Percentiles rank a stretch among this genome's conserved stretches.
Conservation (phyloP, 495 filamentous ascomycete species). For the Acidiella bohemica region DNA sequence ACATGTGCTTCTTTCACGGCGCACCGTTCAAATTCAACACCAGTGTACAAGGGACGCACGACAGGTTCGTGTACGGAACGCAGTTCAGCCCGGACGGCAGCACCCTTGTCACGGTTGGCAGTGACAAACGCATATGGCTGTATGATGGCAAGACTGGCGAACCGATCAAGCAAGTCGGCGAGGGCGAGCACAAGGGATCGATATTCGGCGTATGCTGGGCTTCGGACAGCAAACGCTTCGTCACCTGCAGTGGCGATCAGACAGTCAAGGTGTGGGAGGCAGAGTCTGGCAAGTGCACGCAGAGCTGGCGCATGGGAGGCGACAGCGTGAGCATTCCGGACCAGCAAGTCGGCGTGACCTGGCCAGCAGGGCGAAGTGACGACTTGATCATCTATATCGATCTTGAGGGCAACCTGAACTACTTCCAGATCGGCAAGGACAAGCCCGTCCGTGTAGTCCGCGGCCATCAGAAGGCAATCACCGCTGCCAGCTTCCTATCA, state of each 20-base stretch:
- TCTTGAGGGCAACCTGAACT: slow-evolving; percentile 80
- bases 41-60: slow-evolving; percentile 62
- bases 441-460: slow-evolving; percentile 59
- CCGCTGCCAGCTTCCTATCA: slow-evolving; percentile 45
- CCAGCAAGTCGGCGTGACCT: slow-evolving; percentile 90
- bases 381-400: slow-evolving; percentile 79
- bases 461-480: slow-evolving; percentile 91
- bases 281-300: slow-evolving; percentile 57
- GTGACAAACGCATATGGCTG: slow-evolving; percentile 76
- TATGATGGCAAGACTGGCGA: slow-evolving; percentile 95
- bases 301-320: slow-evolving; percentile 79
- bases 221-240: slow-evolving; percentile 74
- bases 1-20: slow-evolving; percentile 81
- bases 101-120: slow-evolving; percentile 73
- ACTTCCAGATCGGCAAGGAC: slow-evolving; percentile 56
- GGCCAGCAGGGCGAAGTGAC: slow-evolving; percentile 73
- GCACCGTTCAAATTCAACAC: slow-evolving; percentile 88
- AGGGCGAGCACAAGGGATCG: slow-evolving; percentile 77
- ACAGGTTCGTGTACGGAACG: slow-evolving; percentile 74
- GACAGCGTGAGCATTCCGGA: slow-evolving; percentile 60
- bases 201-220: slow-evolving; percentile 88
- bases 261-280: slow-evolving; percentile 85
- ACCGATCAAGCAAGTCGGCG: slow-evolving; percentile 58
- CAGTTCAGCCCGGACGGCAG: slow-evolving; percentile 84
- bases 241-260: slow-evolving; percentile 84